Base-by-base conservation (phyloP, 768 basidiomycete genomes). In the Cystofilobasidium bisporidii region DNA sequence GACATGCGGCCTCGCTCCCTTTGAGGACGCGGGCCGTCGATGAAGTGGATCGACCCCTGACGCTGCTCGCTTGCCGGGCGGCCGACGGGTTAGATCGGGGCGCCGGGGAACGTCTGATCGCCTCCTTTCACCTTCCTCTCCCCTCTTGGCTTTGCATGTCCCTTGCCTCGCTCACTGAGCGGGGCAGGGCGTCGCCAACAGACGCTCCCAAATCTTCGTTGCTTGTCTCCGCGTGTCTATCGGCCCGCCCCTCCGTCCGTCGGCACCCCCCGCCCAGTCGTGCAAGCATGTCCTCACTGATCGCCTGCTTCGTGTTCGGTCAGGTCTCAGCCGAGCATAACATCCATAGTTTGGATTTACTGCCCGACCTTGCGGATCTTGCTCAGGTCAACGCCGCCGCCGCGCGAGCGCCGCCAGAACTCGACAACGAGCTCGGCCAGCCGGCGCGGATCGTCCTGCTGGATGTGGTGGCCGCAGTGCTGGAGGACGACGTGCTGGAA, bases 401-500 rank as follows among this genome's bases (percentile, higher is more conserved):
- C 53, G 26, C 53, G 26, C 26, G 53, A 3, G 15, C 53, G 11
- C 28, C n/a, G 83, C 92, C 91, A 96, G 75, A 97, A 99, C 63
- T 89, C 87, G 6, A 89, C 82, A 65, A 97, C 73, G 30, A 89
- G 83, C 71, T 87, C 85, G 3, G 93, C 91, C 14, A 92, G 78
- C 26, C 82, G 81, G 10, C 81, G 84, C 0, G 94, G 94, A 73
- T 93, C 85, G 74, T 99, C 94, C 89, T 96, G 74, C 56, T 98
- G 94, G 28, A 99, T 75, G 80, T 96, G 88, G 74, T 99, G 96
- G 0, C 96, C 94, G 0, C 90, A 89, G 40, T 86, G 85, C 12
- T 85, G 83, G 69, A 94, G 82, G 43, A 99, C 91, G 28, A 83
- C 86, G 76, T 97, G 82, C 78, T 97, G 94, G 77, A 97, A 99